Base-by-base conservation (phyloP, 805 yeast genomes). In the Metschnikowia dekortorum region DNA sequence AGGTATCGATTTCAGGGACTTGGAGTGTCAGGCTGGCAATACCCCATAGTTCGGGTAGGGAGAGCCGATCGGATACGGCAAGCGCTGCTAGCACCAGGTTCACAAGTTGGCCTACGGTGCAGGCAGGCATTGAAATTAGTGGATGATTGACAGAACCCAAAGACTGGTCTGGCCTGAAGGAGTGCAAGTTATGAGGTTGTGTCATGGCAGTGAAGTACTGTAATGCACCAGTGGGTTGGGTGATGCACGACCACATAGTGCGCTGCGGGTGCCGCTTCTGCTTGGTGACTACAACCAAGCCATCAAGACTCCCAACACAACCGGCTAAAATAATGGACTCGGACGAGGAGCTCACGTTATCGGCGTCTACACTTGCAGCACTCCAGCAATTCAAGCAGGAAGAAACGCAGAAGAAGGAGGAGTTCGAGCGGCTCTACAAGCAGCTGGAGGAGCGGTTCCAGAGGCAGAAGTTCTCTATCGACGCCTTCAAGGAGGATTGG, bases 401-500 rank as follows among this genome's bases (percentile, higher is more conserved):
- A 61, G 88, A 89, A 61, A 64, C 73, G 26, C 73, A 75, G 41
- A 75, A 86, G 55, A 64, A 71, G 14, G 79, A 80, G 51, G 75
- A 79, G 50, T 86, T 88, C 62, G 77, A 76, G 43, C 66, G 75
- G 47, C 63, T 89, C 46, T 75, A 73, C 54, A 63, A 73, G 48
- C 69, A 73, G 47, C 87, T 91, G 8, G 89, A 87, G 56, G 76
- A 79, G 32, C 69, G 70, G 6, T 80, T 73, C 56, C 77, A 74
- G n/a, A 59, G 61, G n/a, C 65, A 67, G 46, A 57, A 53, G 46
- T 51, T 79, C 48, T 79, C 83, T 18, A 91, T 91, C 67, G 88
- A 84, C 47, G 74, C 81, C 36, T 90, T 90, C 66, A 76, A 86
- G 62, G 97, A 90, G 67, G 96, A 90, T 67, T 90, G 97, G 97